Evolutionary conservation across 176 grass and related monocot species (phyloP), one percentile per base, ranked within the genome.

Genomic region (Coix lacrymajobi): DNA sequence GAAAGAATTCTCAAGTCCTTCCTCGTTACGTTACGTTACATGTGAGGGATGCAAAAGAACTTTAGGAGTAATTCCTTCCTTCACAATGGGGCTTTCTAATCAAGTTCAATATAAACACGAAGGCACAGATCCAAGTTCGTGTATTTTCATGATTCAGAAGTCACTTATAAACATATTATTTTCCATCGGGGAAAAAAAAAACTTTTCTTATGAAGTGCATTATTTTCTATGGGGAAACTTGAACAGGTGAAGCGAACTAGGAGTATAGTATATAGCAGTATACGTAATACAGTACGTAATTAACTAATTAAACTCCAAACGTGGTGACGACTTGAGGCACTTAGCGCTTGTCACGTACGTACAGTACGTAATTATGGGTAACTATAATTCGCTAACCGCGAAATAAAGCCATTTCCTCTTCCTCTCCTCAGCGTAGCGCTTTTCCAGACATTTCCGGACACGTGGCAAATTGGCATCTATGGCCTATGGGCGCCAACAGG

Each of bases 401-500:
- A 32, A n/a, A n/a, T n/a, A n/a, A 48, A 72, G n/a, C 13, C 3
- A 30, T 31, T 31, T 72, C 41, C 40, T 65, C 39, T 5, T 6
- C 14, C 11, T 17, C 43, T 10, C 29, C 62, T 3, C 5, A 22
- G 3, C 8, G 48, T 12, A 44, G 38, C 40, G 19, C 41, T 66
- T 79, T n/a, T n/a, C n/a, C n/a, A n/a, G n/a, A n/a, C n/a, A n/a
- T n/a, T n/a, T 24, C 61, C 76, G 76, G 61, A 11, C 41, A 28
- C 69, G 69, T 79, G 58, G 39, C 28, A 8, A 22, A 11, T 19
- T 13, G 32, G 26, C n/a, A 56, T 56, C 51, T n/a, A 22, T n/a
- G n/a, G n/a, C 43, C 45, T 11, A 13, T 25, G 70, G 81, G 81
- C 81, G 81, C 81, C 69, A 75, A 49, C 70, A 49, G 70, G 70